phyloP scores from a whole-genome alignment of 2,329 filamentous ascomycete genomes.

The Penicillium sp. region DNA sequence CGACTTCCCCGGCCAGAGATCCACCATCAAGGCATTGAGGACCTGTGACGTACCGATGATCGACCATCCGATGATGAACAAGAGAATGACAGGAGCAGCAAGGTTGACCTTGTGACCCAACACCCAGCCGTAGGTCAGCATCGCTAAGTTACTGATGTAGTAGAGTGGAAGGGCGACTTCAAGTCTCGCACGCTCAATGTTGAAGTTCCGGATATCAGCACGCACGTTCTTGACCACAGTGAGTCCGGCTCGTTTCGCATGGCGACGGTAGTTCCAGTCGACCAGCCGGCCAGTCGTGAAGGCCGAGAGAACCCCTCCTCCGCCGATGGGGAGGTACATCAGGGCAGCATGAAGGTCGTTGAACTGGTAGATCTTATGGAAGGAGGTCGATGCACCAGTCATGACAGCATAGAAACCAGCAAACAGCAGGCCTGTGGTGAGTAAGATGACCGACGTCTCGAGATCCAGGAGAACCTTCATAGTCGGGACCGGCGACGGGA shows the following conservation, averaged over 20 bases:
- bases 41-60: slow-evolving; percentile 33
- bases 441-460: slow-evolving; percentile 31
- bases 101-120: slow-evolving; percentile 25
- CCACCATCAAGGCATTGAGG: slow-evolving; percentile 40
- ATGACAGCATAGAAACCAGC: slow-evolving; percentile 43
- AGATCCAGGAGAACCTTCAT: slow-evolving; percentile 32
- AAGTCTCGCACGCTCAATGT: slow-evolving; percentile 39
- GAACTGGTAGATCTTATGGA: slow-evolving; percentile 41
- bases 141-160: slow-evolving; percentile 19
- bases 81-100: slow-evolving; percentile 27
- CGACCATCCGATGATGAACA: slow-evolving; percentile 30
- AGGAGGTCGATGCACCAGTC: slow-evolving; percentile 41
- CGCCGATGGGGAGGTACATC: slow-evolving; percentile 27
- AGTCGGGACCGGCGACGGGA: slow-evolving; percentile 34
- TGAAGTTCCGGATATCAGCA: slow-evolving; percentile 35
- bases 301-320: slow-evolving; percentile 16
- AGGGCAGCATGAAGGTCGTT: slow-evolving; percentile 41
- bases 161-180: slow-evolving; percentile 29
- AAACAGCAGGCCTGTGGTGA: slow-evolving; percentile 39
- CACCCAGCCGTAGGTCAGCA: slow-evolving; percentile 33
- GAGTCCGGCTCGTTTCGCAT: slow-evolving; percentile 54
- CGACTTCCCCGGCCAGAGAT: slow-evolving; percentile 32
- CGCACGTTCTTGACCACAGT: slow-evolving; percentile 46
- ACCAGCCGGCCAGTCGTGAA: slow-evolving; percentile 47
- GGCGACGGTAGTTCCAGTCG: slow-evolving; percentile 64